A percentile compares a stretch with the other conserved stretches of the same genome.
Evolutionary conservation across 108 stramenopile species (phyloP).

Genomic region (Cyclotella sp.): DNA sequence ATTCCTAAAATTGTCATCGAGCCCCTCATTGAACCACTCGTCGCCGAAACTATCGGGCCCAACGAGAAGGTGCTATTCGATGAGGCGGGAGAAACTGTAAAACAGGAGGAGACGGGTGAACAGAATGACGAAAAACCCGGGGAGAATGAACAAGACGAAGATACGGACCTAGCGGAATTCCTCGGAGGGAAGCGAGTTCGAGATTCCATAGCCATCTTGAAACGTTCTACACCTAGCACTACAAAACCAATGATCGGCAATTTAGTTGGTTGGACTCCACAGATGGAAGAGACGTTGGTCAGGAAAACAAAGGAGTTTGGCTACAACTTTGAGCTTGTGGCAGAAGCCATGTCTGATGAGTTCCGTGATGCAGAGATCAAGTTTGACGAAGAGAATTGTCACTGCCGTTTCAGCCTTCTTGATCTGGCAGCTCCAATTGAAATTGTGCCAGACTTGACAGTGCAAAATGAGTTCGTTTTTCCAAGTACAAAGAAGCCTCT

Average conservation of each 20-base stretch:
- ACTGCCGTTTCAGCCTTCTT: constrained; percentile 17
- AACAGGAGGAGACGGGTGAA: constrained; percentile 15
- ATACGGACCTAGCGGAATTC: constrained; percentile 40
- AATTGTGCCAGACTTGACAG: neutral
- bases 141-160: constrained; percentile 33
- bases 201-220: constrained; percentile 25
- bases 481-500: constrained; percentile 6
- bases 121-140: neutral
- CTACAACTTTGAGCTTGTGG: constrained; percentile 17
- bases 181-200: neutral
- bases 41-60: neutral
- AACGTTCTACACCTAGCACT: neutral
- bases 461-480: neutral
- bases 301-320: constrained; percentile 3
- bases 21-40: too few relatives aligned
- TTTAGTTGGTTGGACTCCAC: constrained; percentile 19
- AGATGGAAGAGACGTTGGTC: constrained; percentile 23
- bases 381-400: constrained; percentile 20
- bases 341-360: constrained; percentile 1
- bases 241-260: neutral
- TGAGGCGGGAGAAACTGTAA: neutral
- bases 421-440: neutral
- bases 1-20: too few relatives aligned
- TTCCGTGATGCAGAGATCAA: neutral
- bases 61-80: neutral